These are phyloP conservation scores for Exophiala aquamarina DNA, from an alignment of 2,329 filamentous ascomycete species.

Conservation along the genomic window DNA sequence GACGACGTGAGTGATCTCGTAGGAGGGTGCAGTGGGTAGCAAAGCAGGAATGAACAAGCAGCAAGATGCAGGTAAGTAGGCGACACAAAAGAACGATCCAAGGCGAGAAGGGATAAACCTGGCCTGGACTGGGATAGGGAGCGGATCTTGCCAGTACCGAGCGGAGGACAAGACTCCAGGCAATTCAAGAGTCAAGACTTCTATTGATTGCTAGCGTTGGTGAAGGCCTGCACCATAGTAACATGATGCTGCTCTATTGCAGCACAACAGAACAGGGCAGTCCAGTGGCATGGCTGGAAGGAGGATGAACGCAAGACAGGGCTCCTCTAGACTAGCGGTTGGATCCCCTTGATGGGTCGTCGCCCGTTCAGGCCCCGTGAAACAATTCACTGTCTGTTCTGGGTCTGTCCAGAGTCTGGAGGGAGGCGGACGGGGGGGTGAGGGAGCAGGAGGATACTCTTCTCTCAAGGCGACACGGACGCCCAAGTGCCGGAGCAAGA, in stretches of 20 bases:
- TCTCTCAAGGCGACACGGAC: slow-evolving; percentile 23
- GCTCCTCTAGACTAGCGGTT: not conserved
- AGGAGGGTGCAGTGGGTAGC: not conserved
- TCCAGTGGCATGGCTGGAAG: slow-evolving; percentile 10
- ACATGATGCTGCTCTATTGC: slow-evolving; percentile 6
- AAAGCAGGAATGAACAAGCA: slow-evolving; percentile 8
- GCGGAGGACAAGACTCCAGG: not conserved
- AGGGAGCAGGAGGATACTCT: slow-evolving; percentile 3
- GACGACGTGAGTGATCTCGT: too few relatives aligned
- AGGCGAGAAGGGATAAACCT: slow-evolving; percentile 4
- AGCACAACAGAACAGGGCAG: too few relatives aligned
- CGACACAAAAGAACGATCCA: slow-evolving; percentile 15
- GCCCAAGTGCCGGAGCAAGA: slow-evolving; percentile 22
- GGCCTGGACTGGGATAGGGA: slow-evolving; percentile 5
- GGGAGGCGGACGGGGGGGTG: not conserved
- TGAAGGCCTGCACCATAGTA: slow-evolving; percentile 17
- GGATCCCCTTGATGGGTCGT: slow-evolving; percentile 9
- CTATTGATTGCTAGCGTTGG: not conserved
- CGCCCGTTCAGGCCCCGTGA: slow-evolving; percentile 22
- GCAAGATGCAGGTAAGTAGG: slow-evolving; percentile 14
- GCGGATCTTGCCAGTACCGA: slow-evolving; percentile 10
- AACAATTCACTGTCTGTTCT: slow-evolving; percentile 18
- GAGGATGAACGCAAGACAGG: not conserved
- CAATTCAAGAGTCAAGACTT: slow-evolving; percentile 4
- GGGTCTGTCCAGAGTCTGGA: slow-evolving; percentile 3